Conservation (phyloP, 306 rosid species). For the Chamaecrista fasciculata region DNA sequence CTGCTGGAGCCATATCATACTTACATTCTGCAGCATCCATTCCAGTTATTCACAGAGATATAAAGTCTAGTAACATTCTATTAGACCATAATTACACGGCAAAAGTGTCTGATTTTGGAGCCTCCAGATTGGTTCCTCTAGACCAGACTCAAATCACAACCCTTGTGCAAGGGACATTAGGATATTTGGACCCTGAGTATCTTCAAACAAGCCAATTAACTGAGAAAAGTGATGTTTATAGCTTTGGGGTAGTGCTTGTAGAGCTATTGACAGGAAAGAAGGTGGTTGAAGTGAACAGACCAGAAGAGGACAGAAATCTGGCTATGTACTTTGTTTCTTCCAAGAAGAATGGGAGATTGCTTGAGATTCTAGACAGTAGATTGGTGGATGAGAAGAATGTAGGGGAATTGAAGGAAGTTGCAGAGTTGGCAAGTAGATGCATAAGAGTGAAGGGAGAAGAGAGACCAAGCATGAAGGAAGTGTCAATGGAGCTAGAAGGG, state of each 20-base stretch:
- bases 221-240: slow-evolving; percentile 4
- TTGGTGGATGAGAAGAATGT: background rate
- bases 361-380: slow-evolving; percentile 22
- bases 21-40: slow-evolving; percentile 27
- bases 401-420: slow-evolving; percentile 29
- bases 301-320: background rate
- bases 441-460: slow-evolving; percentile 32
- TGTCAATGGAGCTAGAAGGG: slow-evolving; percentile 31
- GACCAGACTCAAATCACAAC: background rate
- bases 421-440: slow-evolving; percentile 25
- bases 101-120: background rate
- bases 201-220: background rate
- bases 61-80: slow-evolving; percentile 28
- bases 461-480: slow-evolving; percentile 38
- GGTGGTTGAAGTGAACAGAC: background rate
- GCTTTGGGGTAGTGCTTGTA: background rate
- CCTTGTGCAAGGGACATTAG: background rate
- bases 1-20: slow-evolving; percentile 24
- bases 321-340: slow-evolving; percentile 16
- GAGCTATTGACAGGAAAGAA: background rate
- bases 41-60: slow-evolving; percentile 37
- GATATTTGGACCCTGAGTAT: background rate
- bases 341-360: slow-evolving; percentile 18
- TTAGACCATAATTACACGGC: background rate
- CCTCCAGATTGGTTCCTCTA: background rate